Conservation (phyloP, 768 basidiomycete species). For the Holtermanniella nyarrowii region DNA sequence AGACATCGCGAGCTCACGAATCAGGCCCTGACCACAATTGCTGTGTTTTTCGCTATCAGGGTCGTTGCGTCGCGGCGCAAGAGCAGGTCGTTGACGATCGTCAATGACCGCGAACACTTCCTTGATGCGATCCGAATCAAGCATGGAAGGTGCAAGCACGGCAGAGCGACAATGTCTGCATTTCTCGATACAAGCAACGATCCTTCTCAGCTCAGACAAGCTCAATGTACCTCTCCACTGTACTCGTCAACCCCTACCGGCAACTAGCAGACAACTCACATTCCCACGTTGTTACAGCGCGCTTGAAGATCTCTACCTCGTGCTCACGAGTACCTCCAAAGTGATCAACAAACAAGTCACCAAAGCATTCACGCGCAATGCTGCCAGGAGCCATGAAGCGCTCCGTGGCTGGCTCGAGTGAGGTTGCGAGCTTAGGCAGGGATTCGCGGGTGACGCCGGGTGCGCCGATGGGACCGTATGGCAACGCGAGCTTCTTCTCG, state of each 20-base stretch:
- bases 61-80: too few species aligned
- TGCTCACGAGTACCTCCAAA: constrained; percentile 90
- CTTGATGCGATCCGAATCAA: too few species aligned
- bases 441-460: constrained; percentile 41
- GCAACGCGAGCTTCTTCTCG: constrained; percentile 58
- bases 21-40: too few species aligned
- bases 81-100: too few species aligned
- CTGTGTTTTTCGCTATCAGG: too few species aligned
- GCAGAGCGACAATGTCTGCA: too few species aligned
- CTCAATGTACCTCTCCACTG: constrained; percentile 16
- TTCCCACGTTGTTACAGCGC: constrained; percentile 91
- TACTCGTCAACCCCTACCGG: neutral
- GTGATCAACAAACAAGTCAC: constrained; percentile 85
- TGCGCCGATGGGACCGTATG: constrained; percentile 56
- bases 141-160: too few species aligned
- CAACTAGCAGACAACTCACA: constrained; percentile 46
- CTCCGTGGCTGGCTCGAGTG: constrained; percentile 66
- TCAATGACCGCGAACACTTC: too few species aligned
- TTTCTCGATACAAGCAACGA: too few species aligned
- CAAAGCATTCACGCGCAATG: constrained; percentile 77
- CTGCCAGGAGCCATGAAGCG: constrained; percentile 69
- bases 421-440: constrained; percentile 65
- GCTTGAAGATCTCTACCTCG: constrained; percentile 74
- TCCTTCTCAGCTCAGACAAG: constrained; percentile 6
- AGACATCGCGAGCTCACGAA: too few species aligned